A percentile compares a stretch with the other conserved stretches of the same genome.
Evolutionary conservation across 2,329 filamentous ascomycete species (phyloP).

Genomic region (Neofusicoccum cordaticola): DNA sequence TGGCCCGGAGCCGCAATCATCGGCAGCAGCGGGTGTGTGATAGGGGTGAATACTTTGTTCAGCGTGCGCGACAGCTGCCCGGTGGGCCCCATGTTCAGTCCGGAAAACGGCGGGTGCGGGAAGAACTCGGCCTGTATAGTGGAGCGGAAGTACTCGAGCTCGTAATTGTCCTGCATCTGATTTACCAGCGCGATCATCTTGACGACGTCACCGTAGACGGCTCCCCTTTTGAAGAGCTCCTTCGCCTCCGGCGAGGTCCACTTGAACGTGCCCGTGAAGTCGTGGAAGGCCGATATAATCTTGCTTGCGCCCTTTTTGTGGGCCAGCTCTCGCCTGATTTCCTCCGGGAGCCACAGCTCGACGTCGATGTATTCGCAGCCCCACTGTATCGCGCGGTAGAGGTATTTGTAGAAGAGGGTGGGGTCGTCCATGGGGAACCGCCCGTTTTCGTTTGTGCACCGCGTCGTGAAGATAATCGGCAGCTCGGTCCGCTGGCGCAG

Average conservation of each 20-base stretch:
- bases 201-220: slow-evolving; percentile 76
- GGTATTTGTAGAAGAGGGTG: slow-evolving; percentile 70
- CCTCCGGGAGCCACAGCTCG: slow-evolving; percentile 80
- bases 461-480: slow-evolving; percentile 85
- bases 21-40: slow-evolving; percentile 80
- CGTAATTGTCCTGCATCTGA: slow-evolving; percentile 82
- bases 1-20: slow-evolving; percentile 84
- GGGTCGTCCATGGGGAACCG: slow-evolving; percentile 82
- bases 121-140: slow-evolving; percentile 68
- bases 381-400: slow-evolving; percentile 84
- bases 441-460: slow-evolving; percentile 78
- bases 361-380: slow-evolving; percentile 88
- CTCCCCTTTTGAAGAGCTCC: slow-evolving; percentile 67
- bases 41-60: slow-evolving; percentile 83
- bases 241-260: slow-evolving; percentile 75
- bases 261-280: slow-evolving; percentile 79
- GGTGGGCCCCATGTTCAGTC: slow-evolving; percentile 83
- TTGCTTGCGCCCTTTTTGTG: slow-evolving; percentile 72
- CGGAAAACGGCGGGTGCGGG: slow-evolving; percentile 68
- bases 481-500: slow-evolving; percentile 79
- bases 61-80: slow-evolving; percentile 80
- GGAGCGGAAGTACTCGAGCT: slow-evolving; percentile 84
- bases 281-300: slow-evolving; percentile 90
- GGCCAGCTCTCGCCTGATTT: slow-evolving; percentile 65
- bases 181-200: slow-evolving; percentile 88